Base-by-base conservation (phyloP, 352 stramenopile species). In the Pythium guiyangense region DNA sequence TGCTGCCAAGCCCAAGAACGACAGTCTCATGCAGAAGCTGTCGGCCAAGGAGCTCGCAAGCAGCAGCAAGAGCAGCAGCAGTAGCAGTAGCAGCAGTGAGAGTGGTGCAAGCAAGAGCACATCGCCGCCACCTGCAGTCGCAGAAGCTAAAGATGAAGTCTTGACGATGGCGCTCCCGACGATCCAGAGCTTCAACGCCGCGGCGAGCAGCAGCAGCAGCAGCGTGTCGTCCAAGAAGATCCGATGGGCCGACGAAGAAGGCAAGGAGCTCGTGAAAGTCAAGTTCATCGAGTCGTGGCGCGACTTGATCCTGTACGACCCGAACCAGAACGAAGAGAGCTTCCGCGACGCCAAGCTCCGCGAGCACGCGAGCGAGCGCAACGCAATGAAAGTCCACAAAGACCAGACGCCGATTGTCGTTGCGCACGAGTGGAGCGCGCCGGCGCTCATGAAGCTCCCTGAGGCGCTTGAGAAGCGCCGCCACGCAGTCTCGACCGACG, bases 251-350 rank as follows among this genome's bases (percentile, higher is more conserved):
- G 84, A 94, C 55, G 77, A 94, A 62, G 74, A 67, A 26, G 84
- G 84, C 48, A 67, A 79, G 44, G 84, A 92, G 12, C 74, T 94
- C 9, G 74, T 88, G 26, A 85, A 90, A 63, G 60, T 94, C 57
- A 88, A 92, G 59, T 58, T 92, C 17, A 94, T 94, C 40, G 84
- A 94, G 60, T 94, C 84, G 20, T 94, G 84, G 84, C 74, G 84
- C 20, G 84, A 94, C 47, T 70, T 88, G 56, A 74, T 92, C 42
- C 67, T 83, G 27, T 67, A 86, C 46, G 70, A 84, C 17, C 63
- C 73, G 2, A 68, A 60, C 52, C 66, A 84, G 52, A 75, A 85
- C 55, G 83, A 93, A 11, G 73, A 88, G 49, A 80, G 71, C 49
- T 94, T 94, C 57, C 84, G 84, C 40, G 80, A 91, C 53, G 84